Base-by-base conservation (phyloP, 2,329 filamentous ascomycete species). In the Claviceps sp. region DNA sequence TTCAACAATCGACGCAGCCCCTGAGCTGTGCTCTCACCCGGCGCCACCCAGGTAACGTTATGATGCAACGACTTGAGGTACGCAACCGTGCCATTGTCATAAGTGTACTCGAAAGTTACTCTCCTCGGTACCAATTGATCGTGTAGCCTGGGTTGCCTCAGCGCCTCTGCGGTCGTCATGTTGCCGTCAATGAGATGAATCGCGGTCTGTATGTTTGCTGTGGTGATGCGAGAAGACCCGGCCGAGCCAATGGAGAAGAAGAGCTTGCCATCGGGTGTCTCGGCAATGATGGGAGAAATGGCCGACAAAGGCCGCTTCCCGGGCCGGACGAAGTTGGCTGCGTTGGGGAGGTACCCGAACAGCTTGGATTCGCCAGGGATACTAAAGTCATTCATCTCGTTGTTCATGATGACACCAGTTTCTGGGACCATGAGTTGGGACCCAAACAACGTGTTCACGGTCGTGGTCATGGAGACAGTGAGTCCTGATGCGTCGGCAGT, bases 151-250 rank as follows among this genome's bases (percentile, higher is more conserved):
- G 87, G 86, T 54, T 77, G 66, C 0, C 76, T 78, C 0, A 95
- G 68, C 0, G 88, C 84, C 48, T 86, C 72, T 0, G 71, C 65
- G 0, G 81, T 72, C 0, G 74, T 81, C 69, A 88, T 70, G 3
- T 68, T 67, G 38, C 78, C 76, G 58, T 94, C 88, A 0, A 96
- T 69, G 0, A 89, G 76, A 59, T 89, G 77, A 61, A 87, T 81
- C 4, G 89, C 70, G 52, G 82, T 84, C 66, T 93, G 88, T n/a
- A 89, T 76, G 0, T 85, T 91, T 0, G 87, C 72, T 0, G 88
- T 94, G 60, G 89, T 91, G 65, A 95, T 95, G 3, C 87, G 76
- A 43, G 83, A 88, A 0, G 90, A 90, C 1, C 90, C 90, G 0
- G 89, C 89, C 0, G 87, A 81, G 3, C 89, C 89, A 0, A 86